Evolutionary conservation across 371 early-diverging fungal genomes (phyloP).

Genomic region (Rhizopus stolonifer): DNA sequence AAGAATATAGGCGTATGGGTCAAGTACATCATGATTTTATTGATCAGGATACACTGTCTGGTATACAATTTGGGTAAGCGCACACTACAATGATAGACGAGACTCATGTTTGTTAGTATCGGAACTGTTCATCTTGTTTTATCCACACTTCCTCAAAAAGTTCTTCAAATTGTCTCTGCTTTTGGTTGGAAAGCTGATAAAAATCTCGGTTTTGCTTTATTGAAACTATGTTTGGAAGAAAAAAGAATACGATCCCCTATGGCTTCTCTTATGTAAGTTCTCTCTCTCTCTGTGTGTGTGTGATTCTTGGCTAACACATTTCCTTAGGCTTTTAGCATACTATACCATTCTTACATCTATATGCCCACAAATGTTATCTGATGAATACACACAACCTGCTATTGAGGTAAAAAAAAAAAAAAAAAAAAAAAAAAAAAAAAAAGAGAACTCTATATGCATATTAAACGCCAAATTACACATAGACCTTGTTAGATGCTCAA

Average conservation of each 20-base stretch:
- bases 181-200: constrained; percentile 68
- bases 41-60: constrained; percentile 52
- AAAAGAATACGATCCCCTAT: constrained; percentile 62
- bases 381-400: constrained; percentile 52
- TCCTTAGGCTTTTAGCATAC: constrained; percentile 43
- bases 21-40: constrained; percentile 48
- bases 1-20: constrained; percentile 55
- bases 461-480: background rate
- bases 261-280: constrained; percentile 60
- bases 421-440: too few species aligned
- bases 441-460: background rate
- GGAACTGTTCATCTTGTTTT: constrained; percentile 65
- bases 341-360: constrained; percentile 45
- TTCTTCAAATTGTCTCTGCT: constrained; percentile 59
- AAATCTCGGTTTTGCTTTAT: constrained; percentile 60
- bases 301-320: background rate
- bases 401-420: constrained; percentile 49
- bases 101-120: constrained; percentile 35
- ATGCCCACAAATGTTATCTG: constrained; percentile 44
- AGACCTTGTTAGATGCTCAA: constrained; percentile 59
- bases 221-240: constrained; percentile 54
- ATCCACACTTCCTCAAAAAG: constrained; percentile 60
- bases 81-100: background rate
- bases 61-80: constrained; percentile 53
- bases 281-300: background rate